Percentiles rank a stretch among this genome's conserved stretches.
Evolutionary conservation across 352 stramenopile species (phyloP).

Genomic region (Globisporangium echinulatum): DNA sequence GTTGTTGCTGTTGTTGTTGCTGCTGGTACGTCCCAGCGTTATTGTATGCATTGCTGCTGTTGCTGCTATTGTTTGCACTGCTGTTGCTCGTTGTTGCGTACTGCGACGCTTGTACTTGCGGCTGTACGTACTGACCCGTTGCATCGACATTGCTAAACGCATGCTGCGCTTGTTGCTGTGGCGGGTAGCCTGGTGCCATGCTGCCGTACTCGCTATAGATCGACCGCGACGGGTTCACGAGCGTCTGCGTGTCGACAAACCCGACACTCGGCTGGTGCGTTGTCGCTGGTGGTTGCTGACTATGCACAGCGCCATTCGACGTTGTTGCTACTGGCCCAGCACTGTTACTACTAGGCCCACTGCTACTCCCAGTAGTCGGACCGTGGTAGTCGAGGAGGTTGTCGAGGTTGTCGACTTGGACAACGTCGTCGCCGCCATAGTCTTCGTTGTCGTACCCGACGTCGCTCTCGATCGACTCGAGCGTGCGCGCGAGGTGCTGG

Average conservation of each 20-base stretch:
- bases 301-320: neutral
- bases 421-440: conserved; percentile 73
- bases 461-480: conserved; percentile 79
- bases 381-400: conserved; percentile 78
- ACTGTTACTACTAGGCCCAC: no score
- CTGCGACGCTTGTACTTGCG: conserved; percentile 2
- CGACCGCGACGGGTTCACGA: conserved; percentile 50
- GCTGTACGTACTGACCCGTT: conserved; percentile 18
- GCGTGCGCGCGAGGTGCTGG: conserved; percentile 67
- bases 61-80: conserved; percentile 1
- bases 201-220: conserved; percentile 43
- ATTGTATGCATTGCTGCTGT: conserved; percentile 3
- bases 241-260: conserved; percentile 63
- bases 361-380: neutral
- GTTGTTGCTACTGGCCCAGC: no score
- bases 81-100: neutral
- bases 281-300: no score
- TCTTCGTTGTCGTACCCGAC: conserved; percentile 82
- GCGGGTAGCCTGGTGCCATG: conserved; percentile 18
- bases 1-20: conserved; percentile 13
- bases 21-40: no score
- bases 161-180: conserved; percentile 18
- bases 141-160: conserved; percentile 18
- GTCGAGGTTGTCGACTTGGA: conserved; percentile 81
- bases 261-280: conserved; percentile 16